phyloP scores from a whole-genome alignment of 225 moss, liverwort and hornwort species.

The Pseudoscleropodium purum region DNA sequence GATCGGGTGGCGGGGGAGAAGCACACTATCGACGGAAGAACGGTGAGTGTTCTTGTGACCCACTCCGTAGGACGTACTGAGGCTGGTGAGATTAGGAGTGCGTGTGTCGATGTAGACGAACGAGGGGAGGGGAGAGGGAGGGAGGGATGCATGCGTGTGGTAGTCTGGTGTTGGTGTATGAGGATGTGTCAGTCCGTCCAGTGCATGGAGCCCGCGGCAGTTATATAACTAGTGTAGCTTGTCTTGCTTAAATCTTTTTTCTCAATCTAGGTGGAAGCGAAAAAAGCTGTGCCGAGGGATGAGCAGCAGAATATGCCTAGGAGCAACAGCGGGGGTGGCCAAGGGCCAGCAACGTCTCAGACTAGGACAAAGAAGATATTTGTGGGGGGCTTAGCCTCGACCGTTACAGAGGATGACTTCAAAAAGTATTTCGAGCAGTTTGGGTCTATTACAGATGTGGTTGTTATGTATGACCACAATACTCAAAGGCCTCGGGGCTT shows the following conservation, averaged over 20 bases:
- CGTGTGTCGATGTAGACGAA: neutral
- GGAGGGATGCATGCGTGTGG: neutral
- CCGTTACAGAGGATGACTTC: slow-evolving; percentile 95
- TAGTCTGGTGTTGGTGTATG: neutral
- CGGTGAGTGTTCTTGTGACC: slow-evolving; percentile 13
- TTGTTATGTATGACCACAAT: slow-evolving; percentile 77
- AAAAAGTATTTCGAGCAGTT: slow-evolving; percentile 99
- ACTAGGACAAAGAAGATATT: slow-evolving; percentile 99
- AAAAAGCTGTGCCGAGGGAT: slow-evolving; percentile 99
- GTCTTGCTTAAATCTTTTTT: slow-evolving; percentile 41
- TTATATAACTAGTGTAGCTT: slow-evolving; percentile 58
- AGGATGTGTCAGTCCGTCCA: neutral
- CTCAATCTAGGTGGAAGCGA: slow-evolving; percentile 99
- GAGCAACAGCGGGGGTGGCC: slow-evolving; percentile 74
- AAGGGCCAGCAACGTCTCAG: slow-evolving; percentile 65
- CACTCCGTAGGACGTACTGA: neutral
- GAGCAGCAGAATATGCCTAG: slow-evolving; percentile 96
- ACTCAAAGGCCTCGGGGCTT: slow-evolving; percentile 95
- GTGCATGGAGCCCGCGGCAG: slow-evolving; percentile 2
- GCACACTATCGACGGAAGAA: slow-evolving; percentile 42
- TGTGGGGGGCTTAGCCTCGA: slow-evolving; percentile 97
- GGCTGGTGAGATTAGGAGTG: neutral
- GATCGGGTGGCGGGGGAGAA: slow-evolving; percentile 50
- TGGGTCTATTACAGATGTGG: slow-evolving; percentile 97
- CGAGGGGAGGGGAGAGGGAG: neutral